phyloP scores from a whole-genome alignment of 2,329 filamentous ascomycete species.

The Diplocarpon rosae region DNA sequence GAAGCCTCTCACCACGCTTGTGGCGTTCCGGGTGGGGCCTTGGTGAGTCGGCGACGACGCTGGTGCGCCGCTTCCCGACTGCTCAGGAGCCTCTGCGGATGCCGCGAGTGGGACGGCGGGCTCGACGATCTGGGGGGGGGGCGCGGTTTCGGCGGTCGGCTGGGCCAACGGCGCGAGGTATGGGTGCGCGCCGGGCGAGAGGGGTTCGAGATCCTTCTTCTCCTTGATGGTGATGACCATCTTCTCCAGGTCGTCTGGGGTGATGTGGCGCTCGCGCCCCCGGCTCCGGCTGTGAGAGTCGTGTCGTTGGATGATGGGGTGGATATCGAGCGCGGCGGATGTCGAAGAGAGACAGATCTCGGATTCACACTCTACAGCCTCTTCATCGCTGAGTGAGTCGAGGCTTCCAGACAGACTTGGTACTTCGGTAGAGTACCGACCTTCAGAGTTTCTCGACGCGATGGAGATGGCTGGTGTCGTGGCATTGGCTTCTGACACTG shows the following conservation, averaged over 20 bases:
- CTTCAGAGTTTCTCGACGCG: slow-evolving; percentile 22
- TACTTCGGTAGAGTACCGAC: slow-evolving; percentile 41
- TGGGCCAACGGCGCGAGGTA: slow-evolving; percentile 36
- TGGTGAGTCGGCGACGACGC: too few species aligned
- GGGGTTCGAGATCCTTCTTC: slow-evolving; percentile 56
- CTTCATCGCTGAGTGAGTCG: slow-evolving; percentile 62
- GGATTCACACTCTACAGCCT: slow-evolving; percentile 43
- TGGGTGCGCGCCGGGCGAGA: slow-evolving; percentile 32
- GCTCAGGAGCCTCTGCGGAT: slow-evolving; percentile 22
- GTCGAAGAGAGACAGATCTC: slow-evolving; percentile 31
- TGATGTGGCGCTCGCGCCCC: slow-evolving; percentile 75
- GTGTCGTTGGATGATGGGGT: slow-evolving; percentile 58
- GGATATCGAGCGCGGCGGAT: slow-evolving; percentile 46
- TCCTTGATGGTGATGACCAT: slow-evolving; percentile 90
- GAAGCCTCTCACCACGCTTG: slow-evolving; percentile 75
- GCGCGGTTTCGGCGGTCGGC: slow-evolving; percentile 24
- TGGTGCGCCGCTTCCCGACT: too few species aligned
- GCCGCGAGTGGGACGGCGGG: slow-evolving; percentile 24
- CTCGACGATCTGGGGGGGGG: slow-evolving; percentile 45
- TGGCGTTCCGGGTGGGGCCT: too few species aligned
- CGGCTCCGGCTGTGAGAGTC: slow-evolving; percentile 66
- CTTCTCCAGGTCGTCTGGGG: slow-evolving; percentile 84
- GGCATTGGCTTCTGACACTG: slow-evolving; percentile 41
- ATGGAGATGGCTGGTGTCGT: slow-evolving; percentile 31
- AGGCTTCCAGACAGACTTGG: slow-evolving; percentile 69